phyloP scores from a whole-genome alignment of 305 asterid genomes.

The Plantago coronopus region DNA sequence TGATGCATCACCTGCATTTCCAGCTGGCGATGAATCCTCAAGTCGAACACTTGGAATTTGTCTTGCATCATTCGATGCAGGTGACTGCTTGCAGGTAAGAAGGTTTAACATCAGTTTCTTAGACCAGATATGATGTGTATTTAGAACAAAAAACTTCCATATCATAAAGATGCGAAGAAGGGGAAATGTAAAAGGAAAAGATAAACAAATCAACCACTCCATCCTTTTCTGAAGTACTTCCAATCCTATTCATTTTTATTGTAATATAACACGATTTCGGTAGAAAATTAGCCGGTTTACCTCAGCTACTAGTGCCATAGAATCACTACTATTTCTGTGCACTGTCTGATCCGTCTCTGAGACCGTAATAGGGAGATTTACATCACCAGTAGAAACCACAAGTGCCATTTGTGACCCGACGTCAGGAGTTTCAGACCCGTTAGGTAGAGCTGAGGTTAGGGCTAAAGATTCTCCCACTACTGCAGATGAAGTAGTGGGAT shows the following conservation, averaged over 20 bases:
- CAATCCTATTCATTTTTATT: too few species aligned
- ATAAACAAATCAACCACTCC: not conserved
- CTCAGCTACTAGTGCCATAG: constrained; percentile 17
- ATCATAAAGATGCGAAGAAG: too few species aligned
- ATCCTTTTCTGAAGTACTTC: not conserved
- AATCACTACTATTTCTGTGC: constrained; percentile 17
- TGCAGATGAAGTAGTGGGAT: constrained; percentile 33
- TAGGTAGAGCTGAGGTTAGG: constrained; percentile 23
- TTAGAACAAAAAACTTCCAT: not conserved
- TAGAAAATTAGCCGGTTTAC: constrained; percentile 7
- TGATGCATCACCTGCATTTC: constrained; percentile 32
- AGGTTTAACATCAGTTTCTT: constrained; percentile 10
- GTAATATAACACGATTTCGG: not conserved
- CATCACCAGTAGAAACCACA: constrained; percentile 22
- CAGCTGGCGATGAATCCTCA: constrained; percentile 37
- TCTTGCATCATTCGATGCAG: constrained; percentile 27
- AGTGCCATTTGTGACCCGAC: constrained; percentile 22
- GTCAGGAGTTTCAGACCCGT: constrained; percentile 18
- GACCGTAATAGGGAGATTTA: constrained; percentile 21
- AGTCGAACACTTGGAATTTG: constrained; percentile 26
- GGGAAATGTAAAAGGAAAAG: too few species aligned
- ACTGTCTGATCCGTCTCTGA: constrained; percentile 18
- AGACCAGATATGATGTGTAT: constrained; percentile 1
- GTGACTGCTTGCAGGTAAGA: constrained; percentile 30
- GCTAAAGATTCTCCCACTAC: constrained; percentile 19